Conservation (phyloP, 176 grass and related monocot species). For the Oryza brachyantha region DNA sequence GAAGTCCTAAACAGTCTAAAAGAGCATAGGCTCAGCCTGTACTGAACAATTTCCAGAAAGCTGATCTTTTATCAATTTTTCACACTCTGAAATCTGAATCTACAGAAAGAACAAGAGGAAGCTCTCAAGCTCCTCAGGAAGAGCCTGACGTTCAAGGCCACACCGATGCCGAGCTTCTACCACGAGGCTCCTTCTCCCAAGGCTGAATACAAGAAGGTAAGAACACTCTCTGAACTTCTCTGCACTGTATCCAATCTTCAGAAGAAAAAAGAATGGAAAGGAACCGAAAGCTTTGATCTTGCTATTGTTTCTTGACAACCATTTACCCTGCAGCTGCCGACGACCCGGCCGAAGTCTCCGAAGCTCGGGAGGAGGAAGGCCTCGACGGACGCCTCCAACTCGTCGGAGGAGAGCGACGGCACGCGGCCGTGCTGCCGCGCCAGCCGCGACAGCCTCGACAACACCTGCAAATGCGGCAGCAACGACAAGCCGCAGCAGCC, state of each 20-base stretch:
- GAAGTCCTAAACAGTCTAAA: slow-evolving; percentile 1
- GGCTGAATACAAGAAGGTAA: slow-evolving; percentile 88
- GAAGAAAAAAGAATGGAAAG: background rate
- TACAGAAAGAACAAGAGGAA: slow-evolving; percentile 86
- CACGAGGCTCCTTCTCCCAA: slow-evolving; percentile 92
- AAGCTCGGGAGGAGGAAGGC: slow-evolving; percentile 93
- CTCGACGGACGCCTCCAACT: slow-evolving; percentile 52
- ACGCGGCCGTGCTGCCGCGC: slow-evolving; percentile 44
- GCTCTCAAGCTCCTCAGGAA: slow-evolving; percentile 82
- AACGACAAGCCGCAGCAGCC: slow-evolving; percentile 27
- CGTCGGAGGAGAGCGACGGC: slow-evolving; percentile 54
- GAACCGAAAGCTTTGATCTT: background rate
- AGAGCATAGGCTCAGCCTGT: background rate
- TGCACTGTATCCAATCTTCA: background rate
- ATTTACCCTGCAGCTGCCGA: slow-evolving; percentile 57
- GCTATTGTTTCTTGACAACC: background rate
- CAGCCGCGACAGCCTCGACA: slow-evolving; percentile 53
- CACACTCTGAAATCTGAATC: slow-evolving; percentile 19
- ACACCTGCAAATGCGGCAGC: slow-evolving; percentile 35
- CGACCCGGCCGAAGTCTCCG: slow-evolving; percentile 92
- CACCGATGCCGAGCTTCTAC: slow-evolving; percentile 95
- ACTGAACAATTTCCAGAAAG: slow-evolving; percentile 22
- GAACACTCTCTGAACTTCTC: background rate
- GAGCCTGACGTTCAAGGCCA: slow-evolving; percentile 88
- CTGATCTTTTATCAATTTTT: background rate